Evolutionary conservation across 83 land plant species (phyloP).

Genomic region (Larix sibirica): DNA sequence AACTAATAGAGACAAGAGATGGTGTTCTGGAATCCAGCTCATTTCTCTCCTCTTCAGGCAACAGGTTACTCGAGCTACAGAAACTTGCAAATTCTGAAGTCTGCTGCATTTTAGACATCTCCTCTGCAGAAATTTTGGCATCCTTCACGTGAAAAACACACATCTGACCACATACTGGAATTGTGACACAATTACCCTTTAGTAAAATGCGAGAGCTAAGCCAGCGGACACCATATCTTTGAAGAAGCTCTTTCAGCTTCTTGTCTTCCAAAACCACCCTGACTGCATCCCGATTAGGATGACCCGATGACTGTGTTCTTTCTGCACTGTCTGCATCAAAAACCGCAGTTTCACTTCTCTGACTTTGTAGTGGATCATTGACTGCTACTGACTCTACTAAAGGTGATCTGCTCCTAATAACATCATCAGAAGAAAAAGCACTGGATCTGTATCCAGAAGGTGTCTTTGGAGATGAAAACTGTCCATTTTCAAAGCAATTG

Average conservation of each 20-base stretch:
- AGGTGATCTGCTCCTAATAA: constrained; percentile 1
- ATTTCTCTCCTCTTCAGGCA: neutral
- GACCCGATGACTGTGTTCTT: constrained; percentile 7
- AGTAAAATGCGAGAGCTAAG: constrained; percentile 43
- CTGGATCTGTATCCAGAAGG: constrained; percentile 30
- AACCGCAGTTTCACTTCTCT: neutral
- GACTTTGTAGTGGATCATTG: neutral
- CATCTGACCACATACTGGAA: constrained; percentile 46
- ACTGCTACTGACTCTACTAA: constrained; percentile 2
- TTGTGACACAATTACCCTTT: constrained; percentile 50
- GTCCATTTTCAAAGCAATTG: constrained; percentile 18
- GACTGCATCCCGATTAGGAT: constrained; percentile 25
- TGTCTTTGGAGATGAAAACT: constrained; percentile 47
- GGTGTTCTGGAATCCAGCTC: neutral
- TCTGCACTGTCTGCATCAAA: neutral
- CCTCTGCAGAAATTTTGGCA: constrained; percentile 5
- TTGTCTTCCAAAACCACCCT: constrained; percentile 31
- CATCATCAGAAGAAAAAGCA: constrained; percentile 15
- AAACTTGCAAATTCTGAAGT: neutral
- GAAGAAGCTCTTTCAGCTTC: constrained; percentile 30
- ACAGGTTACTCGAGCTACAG: neutral
- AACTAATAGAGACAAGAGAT: constrained; percentile 11
- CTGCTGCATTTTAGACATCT: neutral
- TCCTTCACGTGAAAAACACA: constrained; percentile 36
- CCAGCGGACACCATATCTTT: constrained; percentile 35